Evolutionary conservation across 768 basidiomycete genomes (phyloP).

Genomic region (Pleurotus pulmonarius): DNA sequence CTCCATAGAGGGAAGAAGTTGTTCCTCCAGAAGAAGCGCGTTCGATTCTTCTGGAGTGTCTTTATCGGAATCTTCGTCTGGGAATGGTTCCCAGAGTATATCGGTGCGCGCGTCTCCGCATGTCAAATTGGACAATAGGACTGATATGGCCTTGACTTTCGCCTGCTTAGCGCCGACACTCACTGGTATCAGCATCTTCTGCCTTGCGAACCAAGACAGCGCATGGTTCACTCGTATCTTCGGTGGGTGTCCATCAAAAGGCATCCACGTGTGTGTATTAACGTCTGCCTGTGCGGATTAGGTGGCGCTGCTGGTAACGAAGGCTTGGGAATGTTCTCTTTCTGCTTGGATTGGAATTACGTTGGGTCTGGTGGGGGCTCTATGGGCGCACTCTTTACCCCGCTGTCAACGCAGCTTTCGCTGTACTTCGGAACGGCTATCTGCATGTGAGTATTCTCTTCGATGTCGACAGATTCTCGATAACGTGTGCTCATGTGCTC

Average conservation of each 20-base stretch:
- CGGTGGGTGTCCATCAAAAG: slow-evolving; percentile 23
- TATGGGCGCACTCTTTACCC: slow-evolving; percentile 45
- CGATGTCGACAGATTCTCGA: no score
- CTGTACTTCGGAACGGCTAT: slow-evolving; percentile 44
- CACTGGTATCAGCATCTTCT: slow-evolving; percentile 60
- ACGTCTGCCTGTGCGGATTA: slow-evolving; percentile 8
- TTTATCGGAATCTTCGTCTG: slow-evolving; percentile 52
- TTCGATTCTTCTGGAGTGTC: slow-evolving; percentile 54
- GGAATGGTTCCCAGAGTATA: slow-evolving; percentile 55
- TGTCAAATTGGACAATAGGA: no score
- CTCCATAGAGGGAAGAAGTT: slow-evolving; percentile 42
- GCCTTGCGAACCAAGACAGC: slow-evolving; percentile 46
- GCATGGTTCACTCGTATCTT: slow-evolving; percentile 51
- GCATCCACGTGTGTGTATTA: neutral
- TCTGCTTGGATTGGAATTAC: slow-evolving; percentile 63
- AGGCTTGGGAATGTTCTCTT: slow-evolving; percentile 55
- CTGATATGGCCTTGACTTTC: slow-evolving; percentile 11
- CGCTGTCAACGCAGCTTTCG: slow-evolving; percentile 51
- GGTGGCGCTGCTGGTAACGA: slow-evolving; percentile 59
- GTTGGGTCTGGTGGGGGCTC: slow-evolving; percentile 43
- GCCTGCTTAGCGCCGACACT: slow-evolving; percentile 29
- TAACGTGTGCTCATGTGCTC: neutral
- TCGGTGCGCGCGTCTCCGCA: slow-evolving; percentile 18
- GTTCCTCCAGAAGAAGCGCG: slow-evolving; percentile 45
- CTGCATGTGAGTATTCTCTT: slow-evolving; percentile 41